phyloP scores from a whole-genome alignment of 2,329 filamentous ascomycete genomes.

The Trichoderma afroharzianum region DNA sequence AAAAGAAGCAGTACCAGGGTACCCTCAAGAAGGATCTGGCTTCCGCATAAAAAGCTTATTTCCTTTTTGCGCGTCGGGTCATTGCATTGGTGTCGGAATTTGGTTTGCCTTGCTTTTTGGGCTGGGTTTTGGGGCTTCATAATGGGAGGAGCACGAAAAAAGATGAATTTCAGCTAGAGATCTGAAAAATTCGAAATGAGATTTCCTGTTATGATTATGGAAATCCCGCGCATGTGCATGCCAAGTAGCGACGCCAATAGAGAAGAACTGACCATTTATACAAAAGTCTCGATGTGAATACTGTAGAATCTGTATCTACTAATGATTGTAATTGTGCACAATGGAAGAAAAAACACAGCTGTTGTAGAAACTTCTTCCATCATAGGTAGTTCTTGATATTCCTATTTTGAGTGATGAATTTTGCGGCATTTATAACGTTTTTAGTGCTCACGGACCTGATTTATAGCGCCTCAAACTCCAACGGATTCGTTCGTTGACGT shows the following conservation, averaged over 20 bases:
- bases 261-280: conserved; percentile 1
- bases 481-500: conserved; percentile 6
- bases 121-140: conserved; percentile 34
- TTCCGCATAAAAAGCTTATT: conserved; percentile 42
- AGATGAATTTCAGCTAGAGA: conserved; percentile 32
- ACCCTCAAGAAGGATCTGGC: conserved; percentile 97
- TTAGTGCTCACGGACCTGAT: not conserved
- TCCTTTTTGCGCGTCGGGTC: conserved; percentile 41
- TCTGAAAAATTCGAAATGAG: conserved; percentile 33
- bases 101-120: conserved; percentile 35
- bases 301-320: not conserved
- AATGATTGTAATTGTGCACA: not conserved
- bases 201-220: conserved; percentile 27
- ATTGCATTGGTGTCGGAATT: conserved; percentile 56
- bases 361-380: not conserved
- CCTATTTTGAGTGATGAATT: not conserved
- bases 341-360: not conserved
- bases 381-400: not conserved
- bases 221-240: conserved; percentile 14
- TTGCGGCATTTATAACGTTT: not conserved
- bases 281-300: not conserved
- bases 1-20: conserved; percentile 97
- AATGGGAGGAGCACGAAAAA: conserved; percentile 35
- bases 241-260: conserved; percentile 8
- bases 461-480: not conserved